Evolutionary conservation across 2,329 filamentous ascomycete species (phyloP), one percentile per base, ranked within the genome.

Genomic region (Scolecobasidium constrictum): DNA sequence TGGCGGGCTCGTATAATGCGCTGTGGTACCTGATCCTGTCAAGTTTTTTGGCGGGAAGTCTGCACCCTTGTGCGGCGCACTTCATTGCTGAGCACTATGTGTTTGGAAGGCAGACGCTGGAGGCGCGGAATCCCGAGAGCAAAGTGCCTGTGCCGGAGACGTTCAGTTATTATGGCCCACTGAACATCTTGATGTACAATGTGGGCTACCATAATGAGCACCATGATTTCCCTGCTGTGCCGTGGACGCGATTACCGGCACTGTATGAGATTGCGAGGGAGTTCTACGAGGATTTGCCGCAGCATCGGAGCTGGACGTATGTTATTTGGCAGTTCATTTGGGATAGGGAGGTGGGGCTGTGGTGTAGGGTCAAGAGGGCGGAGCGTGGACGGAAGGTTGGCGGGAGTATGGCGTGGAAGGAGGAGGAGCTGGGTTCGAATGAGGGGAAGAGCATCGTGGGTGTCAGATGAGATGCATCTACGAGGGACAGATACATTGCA

Each of bases 141-240:
- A 63, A 61, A 48, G 56, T 61, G 13, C 64, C 65, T 3, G 73
- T 94, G 4, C 88, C 92, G 2, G 92, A 98, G 71, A 98, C 92
- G 1, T 98, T 86, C 67, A 90, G 83, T 38, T 98, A 98, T 73
- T 98, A 98, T 60, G 92, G 92, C 0, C 77, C 83, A 1, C 74
- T 96, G 50, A 98, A 98, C 66, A 65, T 87, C 54, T 66, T 98
- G 39, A 94, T 88, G 1, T 98, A 96, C 72, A 98, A 98, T 54
- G 92, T 98, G 36, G 92, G 92, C 42, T 69, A 95, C 56, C 92
- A 98, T 70, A 98, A 98, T 60, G 92, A 98, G 70, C 92, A 98
- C 65, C 92, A 98, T 62, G 92, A 98, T 63, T 98, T 98, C 66
- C 92, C 92, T 9, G 92, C 92, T 38, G 77, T 98, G 37, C 90